These are phyloP conservation scores for Xylariaceae sp. DNA, from an alignment of 2,329 filamentous ascomycete genomes.

Conservation along the genomic window DNA sequence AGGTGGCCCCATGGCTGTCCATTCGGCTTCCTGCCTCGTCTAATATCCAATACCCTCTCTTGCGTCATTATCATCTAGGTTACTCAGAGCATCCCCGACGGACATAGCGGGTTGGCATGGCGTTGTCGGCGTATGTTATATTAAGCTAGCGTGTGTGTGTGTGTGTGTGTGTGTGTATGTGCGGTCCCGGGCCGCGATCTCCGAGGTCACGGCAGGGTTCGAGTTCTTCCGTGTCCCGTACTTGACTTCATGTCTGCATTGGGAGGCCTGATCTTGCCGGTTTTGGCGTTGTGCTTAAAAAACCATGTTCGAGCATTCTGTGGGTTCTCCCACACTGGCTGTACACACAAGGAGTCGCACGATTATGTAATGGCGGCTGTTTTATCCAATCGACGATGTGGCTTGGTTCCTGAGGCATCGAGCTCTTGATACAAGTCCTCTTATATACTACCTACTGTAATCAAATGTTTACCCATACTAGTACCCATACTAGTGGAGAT, in stretches of 20 bases:
- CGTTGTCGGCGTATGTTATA: too few species aligned
- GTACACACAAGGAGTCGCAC: too few species aligned
- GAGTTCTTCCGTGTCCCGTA: constrained; percentile 18
- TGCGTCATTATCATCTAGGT: constrained; percentile 28
- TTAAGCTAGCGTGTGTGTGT: constrained; percentile 29
- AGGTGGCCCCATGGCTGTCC: constrained; percentile 1
- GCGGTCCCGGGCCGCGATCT: too few species aligned
- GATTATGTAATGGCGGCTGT: constrained; percentile 2
- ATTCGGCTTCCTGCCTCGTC: constrained; percentile 8
- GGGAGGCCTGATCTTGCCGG: constrained; percentile 19
- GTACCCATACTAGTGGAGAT: too few species aligned
- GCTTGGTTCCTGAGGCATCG: constrained; percentile 8
- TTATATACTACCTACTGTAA: constrained; percentile 25
- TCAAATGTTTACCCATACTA: constrained; percentile 26
- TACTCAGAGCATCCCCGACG: constrained; percentile 28
- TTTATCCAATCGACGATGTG: constrained; percentile 7
- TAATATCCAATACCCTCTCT: constrained; percentile 18
- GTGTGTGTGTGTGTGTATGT: too few species aligned
- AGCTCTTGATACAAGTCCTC: constrained; percentile 6
- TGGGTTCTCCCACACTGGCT: too few species aligned
- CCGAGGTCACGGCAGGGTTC: too few species aligned
- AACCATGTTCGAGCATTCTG: too few species aligned
- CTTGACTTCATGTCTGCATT: constrained; percentile 30
- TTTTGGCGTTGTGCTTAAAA: constrained; percentile 20
- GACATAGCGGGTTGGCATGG: constrained; percentile 36